Evolutionary conservation across 2,329 filamentous ascomycete genomes (phyloP).

Genomic region (Helotiales sp.): DNA sequence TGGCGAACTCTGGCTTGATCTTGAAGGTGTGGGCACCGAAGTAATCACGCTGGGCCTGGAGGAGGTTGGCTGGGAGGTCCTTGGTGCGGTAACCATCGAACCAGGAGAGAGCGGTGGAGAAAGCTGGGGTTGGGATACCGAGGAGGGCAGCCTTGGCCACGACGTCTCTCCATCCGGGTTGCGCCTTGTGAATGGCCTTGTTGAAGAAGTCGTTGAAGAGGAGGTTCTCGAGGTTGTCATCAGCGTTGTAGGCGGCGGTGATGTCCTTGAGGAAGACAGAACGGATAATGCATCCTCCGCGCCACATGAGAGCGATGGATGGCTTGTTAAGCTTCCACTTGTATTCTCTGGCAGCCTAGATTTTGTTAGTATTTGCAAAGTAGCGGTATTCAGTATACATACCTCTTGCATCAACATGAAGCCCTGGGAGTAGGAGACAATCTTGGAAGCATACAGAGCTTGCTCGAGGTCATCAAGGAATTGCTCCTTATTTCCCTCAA

Average conservation of each 20-base stretch:
- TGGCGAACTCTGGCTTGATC: conserved; percentile 81
- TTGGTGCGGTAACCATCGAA: conserved; percentile 98
- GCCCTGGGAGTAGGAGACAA: conserved; percentile 98
- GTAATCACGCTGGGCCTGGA: conserved; percentile 99
- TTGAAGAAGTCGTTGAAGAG: conserved; percentile 99
- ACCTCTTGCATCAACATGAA: conserved; percentile 99
- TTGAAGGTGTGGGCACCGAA: conserved; percentile 94
- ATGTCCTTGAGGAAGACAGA: conserved; percentile 99
- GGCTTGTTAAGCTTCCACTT: conserved; percentile 99
- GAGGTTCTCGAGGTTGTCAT: conserved; percentile 96
- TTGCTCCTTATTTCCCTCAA: conserved; percentile 87
- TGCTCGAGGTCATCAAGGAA: conserved; percentile 98
- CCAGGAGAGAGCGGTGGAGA: conserved; percentile 97
- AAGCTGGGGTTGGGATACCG: conserved; percentile 94
- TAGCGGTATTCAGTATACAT: conserved; percentile 45
- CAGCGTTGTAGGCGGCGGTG: conserved; percentile 91
- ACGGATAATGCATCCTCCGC: conserved; percentile 99
- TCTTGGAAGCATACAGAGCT: conserved; percentile 98
- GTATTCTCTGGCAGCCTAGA: conserved; percentile 91
- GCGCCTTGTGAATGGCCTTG: conserved; percentile 96
- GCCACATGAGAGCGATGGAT: conserved; percentile 99
- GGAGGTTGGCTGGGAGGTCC: conserved; percentile 95
- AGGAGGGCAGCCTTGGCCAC: conserved; percentile 90
- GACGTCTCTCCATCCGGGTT: conserved; percentile 89
- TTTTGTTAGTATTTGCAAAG: conserved; percentile 32